Evolutionary conservation across 1,284 basidiomycete genomes (phyloP), one percentile per base, ranked within the genome.

Genomic region (Tylopilus microsporus): DNA sequence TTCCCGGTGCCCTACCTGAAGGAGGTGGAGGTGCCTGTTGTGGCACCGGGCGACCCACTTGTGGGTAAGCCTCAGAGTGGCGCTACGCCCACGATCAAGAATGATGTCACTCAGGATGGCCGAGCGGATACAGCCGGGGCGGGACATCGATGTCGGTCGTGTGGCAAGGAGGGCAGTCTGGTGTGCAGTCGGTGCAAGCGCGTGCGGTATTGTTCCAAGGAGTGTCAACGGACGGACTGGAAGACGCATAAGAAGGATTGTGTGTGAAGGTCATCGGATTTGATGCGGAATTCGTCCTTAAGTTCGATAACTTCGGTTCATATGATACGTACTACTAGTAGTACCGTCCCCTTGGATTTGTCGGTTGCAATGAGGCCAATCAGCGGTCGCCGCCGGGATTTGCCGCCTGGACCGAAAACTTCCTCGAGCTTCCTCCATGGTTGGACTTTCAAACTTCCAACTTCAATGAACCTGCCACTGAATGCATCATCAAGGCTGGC

Each of bases 1-100:
- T 83, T 82, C 59, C 68, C 77, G 0, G 74, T 79, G 21, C 73
- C 77, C 9, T 80, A 77, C 60, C 55, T 80, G 59, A 76, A 80
- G 58, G 60, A 65, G 8, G 66, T 73, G 13, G 67, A 63, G 7
- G 57, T 21, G 18, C 48, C 48, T 12, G 8, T 19, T 12, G 8
- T 19, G 32, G 8, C 36, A 10, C 12, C 36, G 16, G 30, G 9
- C 0, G 13, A 46, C 12, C 9, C 21, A 15, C 25, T 15, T 18
- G 21, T 37, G 5, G 8, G 36, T 0, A 5, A 2, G 15, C 25
- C 49, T 5, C 15, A 1, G 21, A n/a, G 37, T 19, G 10, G 18
- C 10, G 37, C 3, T 10, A 32, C 5, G 12, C 12, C 16, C 30
- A 21, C 3, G 42, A 39, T 12, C 36, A 12, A 37, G 36, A 30